Conservation (phyloP, 257 asterid genomes). For the Nicotiana noctiflora region DNA sequence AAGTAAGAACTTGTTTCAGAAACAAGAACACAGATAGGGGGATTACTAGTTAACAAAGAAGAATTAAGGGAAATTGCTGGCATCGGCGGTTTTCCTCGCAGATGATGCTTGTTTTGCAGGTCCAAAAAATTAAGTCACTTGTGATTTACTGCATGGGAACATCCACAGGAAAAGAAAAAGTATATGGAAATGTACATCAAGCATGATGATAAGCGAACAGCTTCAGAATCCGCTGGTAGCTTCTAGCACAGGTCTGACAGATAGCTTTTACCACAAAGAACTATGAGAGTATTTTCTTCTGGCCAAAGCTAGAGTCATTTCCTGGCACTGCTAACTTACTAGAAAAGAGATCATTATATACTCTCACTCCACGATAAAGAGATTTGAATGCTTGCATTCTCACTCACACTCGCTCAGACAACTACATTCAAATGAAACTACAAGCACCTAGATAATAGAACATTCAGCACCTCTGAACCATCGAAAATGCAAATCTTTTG, state of each 20-base stretch:
- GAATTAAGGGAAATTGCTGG: background rate
- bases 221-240: background rate
- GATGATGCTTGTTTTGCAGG: background rate
- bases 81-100: background rate
- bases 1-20: no score
- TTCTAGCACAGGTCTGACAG: no score
- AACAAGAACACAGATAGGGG: background rate
- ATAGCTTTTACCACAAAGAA: no score
- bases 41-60: background rate
- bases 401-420: background rate
- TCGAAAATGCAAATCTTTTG: background rate
- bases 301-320: background rate
- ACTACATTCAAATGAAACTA: background rate
- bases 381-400: background rate
- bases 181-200: no score
- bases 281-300: no score
- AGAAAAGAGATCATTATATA: background rate
- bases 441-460: background rate
- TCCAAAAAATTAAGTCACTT: background rate
- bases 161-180: no score
- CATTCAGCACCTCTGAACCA: background rate
- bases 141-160: no score
- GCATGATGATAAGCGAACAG: no score
- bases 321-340: background rate
- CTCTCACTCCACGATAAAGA: background rate